phyloP scores from a whole-genome alignment of 805 yeast genomes.

The Starmerella sp. region DNA sequence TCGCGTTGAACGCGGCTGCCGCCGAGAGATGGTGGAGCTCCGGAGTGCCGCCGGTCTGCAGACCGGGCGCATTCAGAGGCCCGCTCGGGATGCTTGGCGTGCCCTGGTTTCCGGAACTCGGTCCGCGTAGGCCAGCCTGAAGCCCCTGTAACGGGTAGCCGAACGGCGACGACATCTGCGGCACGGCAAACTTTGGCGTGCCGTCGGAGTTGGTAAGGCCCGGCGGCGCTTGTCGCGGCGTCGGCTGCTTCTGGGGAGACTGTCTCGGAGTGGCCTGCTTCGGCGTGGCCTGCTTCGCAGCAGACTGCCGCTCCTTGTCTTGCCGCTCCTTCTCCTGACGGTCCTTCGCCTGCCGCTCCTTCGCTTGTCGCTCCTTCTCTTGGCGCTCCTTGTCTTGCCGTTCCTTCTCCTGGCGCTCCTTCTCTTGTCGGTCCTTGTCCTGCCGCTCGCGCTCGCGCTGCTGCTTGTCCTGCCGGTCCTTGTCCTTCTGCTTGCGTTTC shows the following conservation, averaged over 20 bases:
- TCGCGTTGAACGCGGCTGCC: neutral
- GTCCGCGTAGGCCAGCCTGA: neutral
- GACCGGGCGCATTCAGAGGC: neutral
- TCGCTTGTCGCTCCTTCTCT: neutral
- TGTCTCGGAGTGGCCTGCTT: neutral
- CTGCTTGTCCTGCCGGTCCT: neutral
- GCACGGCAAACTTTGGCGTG: neutral
- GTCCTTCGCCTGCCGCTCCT: neutral
- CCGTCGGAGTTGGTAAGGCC: neutral
- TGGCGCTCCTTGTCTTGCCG: neutral
- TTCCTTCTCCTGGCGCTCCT: neutral
- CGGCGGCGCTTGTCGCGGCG: neutral
- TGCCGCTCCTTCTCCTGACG: neutral
- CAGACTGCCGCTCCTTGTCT: neutral
- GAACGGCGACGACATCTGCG: neutral
- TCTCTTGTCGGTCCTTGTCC: neutral
- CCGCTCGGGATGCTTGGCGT: neutral
- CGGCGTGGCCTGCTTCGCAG: neutral
- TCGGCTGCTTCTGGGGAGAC: neutral
- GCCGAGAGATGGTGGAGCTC: neutral
- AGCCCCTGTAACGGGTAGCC: neutral
- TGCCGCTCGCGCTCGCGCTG: neutral
- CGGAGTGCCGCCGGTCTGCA: neutral
- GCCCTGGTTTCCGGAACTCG: neutral
- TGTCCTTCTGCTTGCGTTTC: conserved; percentile 1